Evolutionary conservation across 2,329 filamentous ascomycete species (phyloP), one percentile per base, ranked within the genome.

Genomic region (Xylariaceae sp.): DNA sequence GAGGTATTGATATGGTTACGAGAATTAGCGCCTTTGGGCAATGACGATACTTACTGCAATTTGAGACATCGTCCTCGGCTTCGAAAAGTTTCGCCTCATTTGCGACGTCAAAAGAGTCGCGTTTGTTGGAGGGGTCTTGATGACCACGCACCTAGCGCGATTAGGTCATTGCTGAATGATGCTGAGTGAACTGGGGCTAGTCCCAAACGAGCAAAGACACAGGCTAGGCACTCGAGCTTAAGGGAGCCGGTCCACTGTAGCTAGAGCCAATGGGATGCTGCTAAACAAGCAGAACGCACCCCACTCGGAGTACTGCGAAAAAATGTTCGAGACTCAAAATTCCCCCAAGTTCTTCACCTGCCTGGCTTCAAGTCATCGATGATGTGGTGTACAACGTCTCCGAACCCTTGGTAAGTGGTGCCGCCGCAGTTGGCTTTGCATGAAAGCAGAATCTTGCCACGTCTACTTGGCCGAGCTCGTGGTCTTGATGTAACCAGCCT

Each of bases 161-260:
- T 67, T 66, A 67, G 59, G 53, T 59, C 56, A 63, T 66, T 62
- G 63, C 66, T 58, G 63, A 58, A 50, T 52, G 48, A 54, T 58
- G 49, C 41, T 55, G 53, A 53, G 49, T 47, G 44, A 54, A 40
- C 44, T 44, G 50, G 33, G 31, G 39, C 39, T 31, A 41, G 19
- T 34, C 31, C 39, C 42, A 17, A 40, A 31, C 41, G 45, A 22
- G 14, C 39, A 3, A 10, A 31, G n/a, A 31, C 13, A 12, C 36
- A 11, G 13, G 33, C 33, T 11, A 39, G 22, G 4, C 7, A 7
- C 22, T 28, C n/a, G n/a, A n/a, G n/a, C n/a, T n/a, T n/a, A n/a
- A 7, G 22, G 22, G 22, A 28, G 22, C 22, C 22, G 36, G 36
- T 14, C 45, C 42, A 46, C 42, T 28, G 1, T 5, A 19, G 38